Evolutionary conservation across 2,329 filamentous ascomycete species (phyloP).

Genomic region (Aspergillus costaricaensis): DNA sequence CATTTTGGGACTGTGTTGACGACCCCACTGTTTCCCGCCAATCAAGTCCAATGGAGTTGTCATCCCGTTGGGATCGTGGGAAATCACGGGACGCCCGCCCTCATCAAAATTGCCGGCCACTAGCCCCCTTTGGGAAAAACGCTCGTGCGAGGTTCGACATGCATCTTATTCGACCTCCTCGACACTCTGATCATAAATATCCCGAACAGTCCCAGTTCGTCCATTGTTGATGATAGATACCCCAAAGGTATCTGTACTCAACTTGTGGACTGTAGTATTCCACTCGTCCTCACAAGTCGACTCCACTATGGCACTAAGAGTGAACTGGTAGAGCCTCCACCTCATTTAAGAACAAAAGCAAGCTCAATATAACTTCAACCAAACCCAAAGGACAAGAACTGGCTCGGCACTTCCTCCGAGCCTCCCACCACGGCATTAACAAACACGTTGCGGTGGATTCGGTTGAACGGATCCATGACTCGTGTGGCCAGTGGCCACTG

Average conservation of each 20-base stretch:
- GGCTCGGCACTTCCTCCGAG: constrained; percentile 27
- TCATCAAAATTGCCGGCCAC: constrained; percentile 1
- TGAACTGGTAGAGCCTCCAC: neutral
- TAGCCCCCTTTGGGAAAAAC: neutral
- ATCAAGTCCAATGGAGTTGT: constrained; percentile 3
- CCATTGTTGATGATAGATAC: neutral
- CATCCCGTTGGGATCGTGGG: constrained; percentile 9
- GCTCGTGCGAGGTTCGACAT: neutral
- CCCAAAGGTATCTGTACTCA: neutral
- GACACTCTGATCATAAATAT: neutral
- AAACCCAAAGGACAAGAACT: constrained; percentile 37
- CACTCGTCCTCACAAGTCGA: neutral
- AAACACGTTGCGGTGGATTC: constrained; percentile 43
- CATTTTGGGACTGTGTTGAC: constrained; percentile 6
- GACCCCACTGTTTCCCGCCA: constrained; percentile 1
- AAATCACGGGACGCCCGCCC: constrained; percentile 3
- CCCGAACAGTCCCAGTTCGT: neutral
- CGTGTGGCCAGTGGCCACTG: neutral
- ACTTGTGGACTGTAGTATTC: neutral
- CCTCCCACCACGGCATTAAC: constrained; percentile 62
- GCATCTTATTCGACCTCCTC: neutral
- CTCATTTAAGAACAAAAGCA: neutral
- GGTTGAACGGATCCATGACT: neutral
- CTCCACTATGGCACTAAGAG: too few species aligned
- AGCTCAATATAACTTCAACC: neutral